A percentile compares a stretch with the other conserved stretches of the same genome.
Conservation (phyloP, 306 rosid species). For the Dryas drummondii region DNA sequence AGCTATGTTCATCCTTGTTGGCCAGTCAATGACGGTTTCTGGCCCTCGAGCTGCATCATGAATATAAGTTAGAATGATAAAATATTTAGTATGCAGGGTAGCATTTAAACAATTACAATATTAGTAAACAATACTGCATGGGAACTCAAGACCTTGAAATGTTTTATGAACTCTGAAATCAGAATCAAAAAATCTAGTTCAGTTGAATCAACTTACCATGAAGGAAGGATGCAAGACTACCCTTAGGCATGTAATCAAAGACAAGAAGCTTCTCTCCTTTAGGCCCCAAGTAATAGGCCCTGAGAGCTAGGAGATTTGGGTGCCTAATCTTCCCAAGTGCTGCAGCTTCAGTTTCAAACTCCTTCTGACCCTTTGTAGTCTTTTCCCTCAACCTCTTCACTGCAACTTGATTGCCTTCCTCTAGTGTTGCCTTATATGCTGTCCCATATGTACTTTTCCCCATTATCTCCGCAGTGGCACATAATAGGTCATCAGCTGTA, state of each 20-base stretch:
- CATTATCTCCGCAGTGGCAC: constrained; percentile 94
- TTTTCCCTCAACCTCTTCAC: constrained; percentile 92
- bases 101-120: too few species aligned
- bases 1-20: constrained; percentile 79
- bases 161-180: neutral
- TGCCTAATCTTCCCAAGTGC: constrained; percentile 76
- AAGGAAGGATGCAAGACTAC: constrained; percentile 85
- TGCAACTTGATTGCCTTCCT: constrained; percentile 81
- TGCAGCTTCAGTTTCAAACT: constrained; percentile 79
- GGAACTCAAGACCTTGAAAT: neutral
- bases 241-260: constrained; percentile 80
- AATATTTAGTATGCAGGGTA: too few species aligned
- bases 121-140: too few species aligned
- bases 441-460: constrained; percentile 90
- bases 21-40: constrained; percentile 65
- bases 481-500: constrained; percentile 83
- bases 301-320: constrained; percentile 68
- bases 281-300: constrained; percentile 81
- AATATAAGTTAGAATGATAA: neutral
- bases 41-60: constrained; percentile 68
- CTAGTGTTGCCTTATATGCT: constrained; percentile 82
- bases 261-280: constrained; percentile 90
- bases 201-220: constrained; percentile 60
- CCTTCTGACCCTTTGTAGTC: constrained; percentile 76
- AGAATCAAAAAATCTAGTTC: neutral